Percentiles rank a stretch among this genome's conserved stretches.
phyloP scores from a whole-genome alignment of 306 rosid genomes.

The Coriaria nepalensis region DNA sequence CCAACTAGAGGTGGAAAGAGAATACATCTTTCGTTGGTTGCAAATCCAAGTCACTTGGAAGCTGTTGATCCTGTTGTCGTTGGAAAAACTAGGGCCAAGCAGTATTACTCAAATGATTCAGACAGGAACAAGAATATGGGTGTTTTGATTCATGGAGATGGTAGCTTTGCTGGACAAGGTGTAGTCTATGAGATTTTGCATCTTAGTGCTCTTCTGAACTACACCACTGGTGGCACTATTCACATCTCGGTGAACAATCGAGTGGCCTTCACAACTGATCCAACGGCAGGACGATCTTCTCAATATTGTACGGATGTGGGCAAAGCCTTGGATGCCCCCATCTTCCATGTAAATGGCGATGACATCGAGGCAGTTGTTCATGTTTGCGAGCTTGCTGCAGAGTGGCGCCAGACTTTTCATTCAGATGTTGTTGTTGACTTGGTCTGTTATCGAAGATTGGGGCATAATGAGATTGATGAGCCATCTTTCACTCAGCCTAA shows the following conservation, averaged over 20 bases:
- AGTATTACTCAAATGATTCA: constrained; percentile 56
- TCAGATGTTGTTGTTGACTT: constrained; percentile 93
- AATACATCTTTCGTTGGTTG: constrained; percentile 79
- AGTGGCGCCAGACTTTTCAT: constrained; percentile 98
- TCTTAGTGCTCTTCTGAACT: constrained; percentile 93
- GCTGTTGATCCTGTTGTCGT: constrained; percentile 89
- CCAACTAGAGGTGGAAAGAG: constrained; percentile 83
- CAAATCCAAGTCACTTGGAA: constrained; percentile 95
- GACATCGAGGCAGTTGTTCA: constrained; percentile 97
- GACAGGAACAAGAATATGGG: constrained; percentile 82
- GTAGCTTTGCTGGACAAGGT: constrained; percentile 98
- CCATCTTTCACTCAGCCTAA: constrained; percentile 97
- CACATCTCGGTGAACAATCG: constrained; percentile 89
- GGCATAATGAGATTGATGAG: constrained; percentile 96
- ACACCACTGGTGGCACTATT: constrained; percentile 89
- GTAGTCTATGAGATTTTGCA: constrained; percentile 91
- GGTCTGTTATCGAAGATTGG: constrained; percentile 90
- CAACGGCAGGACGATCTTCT: constrained; percentile 74
- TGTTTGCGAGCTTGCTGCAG: constrained; percentile 93
- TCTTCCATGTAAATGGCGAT: constrained; percentile 85
- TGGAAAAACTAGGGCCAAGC: constrained; percentile 93
- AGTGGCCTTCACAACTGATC: constrained; percentile 96
- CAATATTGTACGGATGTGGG: constrained; percentile 94
- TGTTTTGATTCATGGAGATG: constrained; percentile 84
- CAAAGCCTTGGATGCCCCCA: constrained; percentile 84